phyloP scores from a whole-genome alignment of 2,329 filamentous ascomycete species.

The Onygenales sp. region DNA sequence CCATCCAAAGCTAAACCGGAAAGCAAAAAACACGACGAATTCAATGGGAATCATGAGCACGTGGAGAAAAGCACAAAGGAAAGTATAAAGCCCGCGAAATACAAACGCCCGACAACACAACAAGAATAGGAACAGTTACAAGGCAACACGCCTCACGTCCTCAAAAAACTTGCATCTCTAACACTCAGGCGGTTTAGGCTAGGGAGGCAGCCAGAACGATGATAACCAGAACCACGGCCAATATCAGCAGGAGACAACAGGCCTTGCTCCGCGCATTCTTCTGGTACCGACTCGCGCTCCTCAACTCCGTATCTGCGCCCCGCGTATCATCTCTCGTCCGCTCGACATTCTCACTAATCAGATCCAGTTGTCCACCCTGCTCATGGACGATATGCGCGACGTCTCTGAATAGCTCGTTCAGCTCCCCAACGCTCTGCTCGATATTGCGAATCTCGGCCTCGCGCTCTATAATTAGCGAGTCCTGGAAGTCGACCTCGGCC shows the following conservation, averaged over 20 bases:
- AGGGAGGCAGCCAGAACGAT: constrained; percentile 79
- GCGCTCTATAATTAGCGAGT: constrained; percentile 87
- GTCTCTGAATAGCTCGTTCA: constrained; percentile 95
- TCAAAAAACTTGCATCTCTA: background rate
- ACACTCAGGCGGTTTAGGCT: constrained; percentile 40
- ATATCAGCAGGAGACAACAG: constrained; percentile 80
- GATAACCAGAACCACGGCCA: constrained; percentile 81
- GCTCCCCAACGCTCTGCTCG: constrained; percentile 86
- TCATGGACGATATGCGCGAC: constrained; percentile 96
- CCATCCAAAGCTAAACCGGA: background rate
- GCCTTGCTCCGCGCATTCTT: constrained; percentile 91
- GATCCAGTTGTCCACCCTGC: constrained; percentile 80
- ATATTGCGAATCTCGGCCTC: constrained; percentile 97
- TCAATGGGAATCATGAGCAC: constrained; percentile 5
- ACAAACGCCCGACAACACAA: constrained; percentile 9
- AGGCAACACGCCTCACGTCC: background rate
- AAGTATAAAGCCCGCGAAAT: background rate
- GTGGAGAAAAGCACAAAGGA: constrained; percentile 14
- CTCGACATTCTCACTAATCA: constrained; percentile 81
- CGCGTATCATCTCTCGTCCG: constrained; percentile 70
- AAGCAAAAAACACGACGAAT: background rate
- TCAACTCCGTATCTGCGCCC: constrained; percentile 76
- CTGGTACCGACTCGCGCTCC: constrained; percentile 82
- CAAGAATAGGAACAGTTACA: constrained; percentile 3
- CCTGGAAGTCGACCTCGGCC: constrained; percentile 95